phyloP scores from a whole-genome alignment of 495 filamentous ascomycete species.

The Jackrogersella minutella region DNA sequence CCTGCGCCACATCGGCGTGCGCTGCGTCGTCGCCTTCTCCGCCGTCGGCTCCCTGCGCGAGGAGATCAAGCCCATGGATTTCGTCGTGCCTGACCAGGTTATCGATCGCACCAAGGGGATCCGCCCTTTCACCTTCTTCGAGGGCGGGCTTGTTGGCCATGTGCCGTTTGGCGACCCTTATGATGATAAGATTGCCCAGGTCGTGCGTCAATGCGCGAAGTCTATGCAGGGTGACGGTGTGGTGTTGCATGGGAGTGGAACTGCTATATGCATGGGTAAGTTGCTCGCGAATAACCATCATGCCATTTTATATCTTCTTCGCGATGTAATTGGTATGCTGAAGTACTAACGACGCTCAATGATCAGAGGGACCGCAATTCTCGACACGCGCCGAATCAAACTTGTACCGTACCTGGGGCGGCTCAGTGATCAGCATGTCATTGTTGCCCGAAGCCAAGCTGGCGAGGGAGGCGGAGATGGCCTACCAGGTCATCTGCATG shows the following conservation, averaged over 20 bases:
- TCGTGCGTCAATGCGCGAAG: constrained; percentile 77
- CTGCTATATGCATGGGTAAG: constrained; percentile 88
- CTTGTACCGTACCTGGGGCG: constrained; percentile 92
- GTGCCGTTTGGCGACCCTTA: constrained; percentile 97
- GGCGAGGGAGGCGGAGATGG: constrained; percentile 93
- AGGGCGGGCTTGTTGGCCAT: constrained; percentile 90
- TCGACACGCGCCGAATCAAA: constrained; percentile 95
- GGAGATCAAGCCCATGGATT: constrained; percentile 92
- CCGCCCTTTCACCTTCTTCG: constrained; percentile 94
- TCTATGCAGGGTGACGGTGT: constrained; percentile 81
- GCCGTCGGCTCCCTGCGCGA: constrained; percentile 94
- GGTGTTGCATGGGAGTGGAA: constrained; percentile 76
- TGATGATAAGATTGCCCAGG: constrained; percentile 74
- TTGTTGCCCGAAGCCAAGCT: constrained; percentile 96
- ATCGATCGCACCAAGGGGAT: constrained; percentile 98
- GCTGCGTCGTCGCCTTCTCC: constrained; percentile 89
- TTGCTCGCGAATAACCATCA: too few species aligned
- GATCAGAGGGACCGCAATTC: constrained; percentile 89
- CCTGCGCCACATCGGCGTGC: constrained; percentile 85
- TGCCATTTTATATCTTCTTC: too few species aligned
- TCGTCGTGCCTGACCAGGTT: constrained; percentile 93
- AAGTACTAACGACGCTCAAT: constrained; percentile 2
- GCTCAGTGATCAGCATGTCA: constrained; percentile 96
- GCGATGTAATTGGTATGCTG: background rate
- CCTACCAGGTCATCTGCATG: constrained; percentile 99